These are phyloP conservation scores for Lecanosticta acicola DNA, from an alignment of 2,329 filamentous ascomycete species.

Conservation along the genomic window DNA sequence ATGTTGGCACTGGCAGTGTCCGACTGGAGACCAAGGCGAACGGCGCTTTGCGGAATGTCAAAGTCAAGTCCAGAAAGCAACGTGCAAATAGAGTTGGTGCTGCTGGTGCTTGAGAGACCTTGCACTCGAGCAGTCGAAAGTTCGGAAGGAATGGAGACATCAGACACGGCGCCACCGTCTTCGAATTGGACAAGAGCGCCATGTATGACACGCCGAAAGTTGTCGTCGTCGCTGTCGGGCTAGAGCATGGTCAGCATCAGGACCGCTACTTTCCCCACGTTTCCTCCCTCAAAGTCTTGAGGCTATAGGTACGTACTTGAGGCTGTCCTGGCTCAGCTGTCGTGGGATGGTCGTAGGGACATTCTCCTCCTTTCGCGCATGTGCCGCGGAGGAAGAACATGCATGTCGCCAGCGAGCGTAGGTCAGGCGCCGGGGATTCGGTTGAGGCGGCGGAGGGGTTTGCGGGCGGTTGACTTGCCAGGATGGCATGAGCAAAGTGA, in stretches of 20 bases:
- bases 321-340: constrained; percentile 35
- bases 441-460: too few species aligned
- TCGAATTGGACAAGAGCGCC: constrained; percentile 1
- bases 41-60: background rate
- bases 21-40: background rate
- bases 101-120: background rate
- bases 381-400: constrained; percentile 5
- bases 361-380: constrained; percentile 1
- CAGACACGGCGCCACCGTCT: background rate
- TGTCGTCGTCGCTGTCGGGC: constrained; percentile 47
- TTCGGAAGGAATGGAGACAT: constrained; percentile 4
- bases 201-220: constrained; percentile 37
- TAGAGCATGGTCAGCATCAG: too few species aligned
- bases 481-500: background rate
- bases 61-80: background rate
- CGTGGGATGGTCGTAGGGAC: constrained; percentile 1
- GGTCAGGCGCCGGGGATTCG: background rate
- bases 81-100: background rate
- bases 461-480: too few species aligned
- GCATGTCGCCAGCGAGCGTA: background rate
- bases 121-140: constrained; percentile 2
- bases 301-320: too few species aligned
- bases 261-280: too few species aligned
- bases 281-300: too few species aligned
- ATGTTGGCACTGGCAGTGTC: background rate